These are phyloP conservation scores for Chiua virens DNA, from an alignment of 768 basidiomycete species.

Conservation along the genomic window DNA sequence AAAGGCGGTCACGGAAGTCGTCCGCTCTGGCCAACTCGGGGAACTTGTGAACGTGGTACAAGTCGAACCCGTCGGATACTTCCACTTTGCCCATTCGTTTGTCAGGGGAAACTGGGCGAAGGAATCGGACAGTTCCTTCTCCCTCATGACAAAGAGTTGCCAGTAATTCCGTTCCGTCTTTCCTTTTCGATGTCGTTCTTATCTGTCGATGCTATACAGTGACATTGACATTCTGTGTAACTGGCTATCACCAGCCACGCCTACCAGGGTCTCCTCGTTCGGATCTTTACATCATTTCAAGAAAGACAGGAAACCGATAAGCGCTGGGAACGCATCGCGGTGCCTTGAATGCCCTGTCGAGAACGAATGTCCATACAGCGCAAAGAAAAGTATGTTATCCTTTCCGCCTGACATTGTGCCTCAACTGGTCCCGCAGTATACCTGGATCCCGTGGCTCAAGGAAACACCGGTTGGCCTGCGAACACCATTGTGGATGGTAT, in stretches of 20 bases:
- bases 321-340: slow-evolving; percentile 64
- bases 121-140: slow-evolving; percentile 71
- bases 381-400: slow-evolving; percentile 67
- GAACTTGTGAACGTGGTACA: slow-evolving; percentile 81
- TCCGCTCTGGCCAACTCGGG: slow-evolving; percentile 71
- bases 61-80: slow-evolving; percentile 83
- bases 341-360: slow-evolving; percentile 78
- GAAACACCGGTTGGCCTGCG: slow-evolving; percentile 60
- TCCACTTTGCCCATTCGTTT: slow-evolving; percentile 88
- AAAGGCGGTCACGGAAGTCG: slow-evolving; percentile 62
- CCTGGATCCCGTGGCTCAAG: slow-evolving; percentile 63
- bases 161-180: slow-evolving; percentile 53
- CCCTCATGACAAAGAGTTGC: slow-evolving; percentile 88
- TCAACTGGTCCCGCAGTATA: slow-evolving; percentile 55
- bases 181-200: slow-evolving; percentile 1
- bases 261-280: slow-evolving; percentile 77
- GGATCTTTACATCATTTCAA: slow-evolving; percentile 84
- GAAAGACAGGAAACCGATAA: slow-evolving; percentile 64
- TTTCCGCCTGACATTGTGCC: neutral
- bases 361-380: slow-evolving; percentile 78
- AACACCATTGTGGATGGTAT: slow-evolving; percentile 71
- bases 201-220: slow-evolving; percentile 37
- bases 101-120: slow-evolving; percentile 82
- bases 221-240: slow-evolving; percentile 84
- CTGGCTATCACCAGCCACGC: slow-evolving; percentile 67